Percentiles rank a stretch among this genome's conserved stretches.
Conservation (phyloP, 2,329 filamentous ascomycete species). For the Aureobasidium namibiae region DNA sequence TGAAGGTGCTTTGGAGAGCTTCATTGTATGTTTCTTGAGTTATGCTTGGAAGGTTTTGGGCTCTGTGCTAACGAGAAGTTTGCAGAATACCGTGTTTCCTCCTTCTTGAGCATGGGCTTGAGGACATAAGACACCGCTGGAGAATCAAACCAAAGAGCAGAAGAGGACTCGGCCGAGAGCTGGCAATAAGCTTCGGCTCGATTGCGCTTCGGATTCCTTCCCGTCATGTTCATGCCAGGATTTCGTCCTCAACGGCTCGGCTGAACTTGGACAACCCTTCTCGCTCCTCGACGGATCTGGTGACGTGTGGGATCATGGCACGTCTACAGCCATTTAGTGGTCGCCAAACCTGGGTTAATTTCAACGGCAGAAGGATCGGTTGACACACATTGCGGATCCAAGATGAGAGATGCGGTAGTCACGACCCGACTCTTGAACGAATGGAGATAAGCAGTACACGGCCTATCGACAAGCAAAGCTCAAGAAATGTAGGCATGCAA, state of each 20-base stretch:
- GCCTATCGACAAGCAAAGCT: not conserved
- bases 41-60: no score
- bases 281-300: no score
- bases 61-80: not conserved
- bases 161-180: not conserved
- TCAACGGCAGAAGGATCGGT: not conserved
- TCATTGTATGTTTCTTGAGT: slow-evolving; percentile 46
- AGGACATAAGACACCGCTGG: not conserved
- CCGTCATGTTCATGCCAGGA: no score
- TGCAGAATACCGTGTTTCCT: slow-evolving; percentile 12
- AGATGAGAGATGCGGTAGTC: no score
- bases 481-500: not conserved
- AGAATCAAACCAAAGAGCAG: not conserved
- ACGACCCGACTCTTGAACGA: not conserved
- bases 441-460: not conserved
- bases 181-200: not conserved
- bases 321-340: not conserved
- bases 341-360: not conserved
- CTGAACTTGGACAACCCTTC: no score
- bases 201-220: no score
- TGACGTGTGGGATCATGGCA: no score
- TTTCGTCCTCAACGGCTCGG: no score
- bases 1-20: slow-evolving; percentile 63
- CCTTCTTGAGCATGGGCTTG: not conserved
- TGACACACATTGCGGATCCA: not conserved